Evolutionary conservation across 1,284 basidiomycete species (phyloP).

Genomic region (Ganoderma lingzhi): DNA sequence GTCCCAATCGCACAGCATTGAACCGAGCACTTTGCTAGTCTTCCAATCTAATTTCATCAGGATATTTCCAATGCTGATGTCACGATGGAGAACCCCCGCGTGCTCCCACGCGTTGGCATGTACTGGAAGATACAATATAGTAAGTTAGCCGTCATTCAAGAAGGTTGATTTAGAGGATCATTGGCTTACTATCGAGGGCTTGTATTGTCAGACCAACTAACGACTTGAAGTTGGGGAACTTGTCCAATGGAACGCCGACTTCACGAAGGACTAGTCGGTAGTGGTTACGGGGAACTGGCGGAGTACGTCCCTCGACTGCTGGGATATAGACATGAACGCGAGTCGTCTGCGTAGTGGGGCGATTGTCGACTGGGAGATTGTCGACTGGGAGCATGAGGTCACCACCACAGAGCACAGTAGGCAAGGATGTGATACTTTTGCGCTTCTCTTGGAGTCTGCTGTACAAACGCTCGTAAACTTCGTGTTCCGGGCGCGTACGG

Average conservation of each 20-base stretch:
- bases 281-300: conserved; percentile 10
- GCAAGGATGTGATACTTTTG: background rate
- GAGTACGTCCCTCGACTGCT: background rate
- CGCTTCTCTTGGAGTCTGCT: background rate
- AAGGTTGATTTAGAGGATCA: background rate
- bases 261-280: conserved; percentile 12
- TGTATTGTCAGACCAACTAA: background rate
- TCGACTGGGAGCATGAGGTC: conserved; percentile 13
- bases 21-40: background rate
- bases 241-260: conserved; percentile 7
- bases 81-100: background rate
- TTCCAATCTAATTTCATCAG: conserved; percentile 11
- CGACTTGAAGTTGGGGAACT: conserved; percentile 8
- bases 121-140: background rate
- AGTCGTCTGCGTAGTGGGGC: conserved; percentile 7
- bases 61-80: conserved; percentile 22
- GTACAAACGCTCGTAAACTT: conserved; percentile 12
- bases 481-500: conserved; percentile 14
- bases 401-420: conserved; percentile 18
- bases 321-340: conserved; percentile 1
- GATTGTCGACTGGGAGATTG: background rate
- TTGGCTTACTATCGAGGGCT: conserved; percentile 2
- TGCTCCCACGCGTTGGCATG: conserved; percentile 14
- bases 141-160: too few species aligned
- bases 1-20: conserved; percentile 23